These are phyloP conservation scores for Lasiodiplodia gonubiensis DNA, from an alignment of 2,329 filamentous ascomycete species.

Conservation along the genomic window DNA sequence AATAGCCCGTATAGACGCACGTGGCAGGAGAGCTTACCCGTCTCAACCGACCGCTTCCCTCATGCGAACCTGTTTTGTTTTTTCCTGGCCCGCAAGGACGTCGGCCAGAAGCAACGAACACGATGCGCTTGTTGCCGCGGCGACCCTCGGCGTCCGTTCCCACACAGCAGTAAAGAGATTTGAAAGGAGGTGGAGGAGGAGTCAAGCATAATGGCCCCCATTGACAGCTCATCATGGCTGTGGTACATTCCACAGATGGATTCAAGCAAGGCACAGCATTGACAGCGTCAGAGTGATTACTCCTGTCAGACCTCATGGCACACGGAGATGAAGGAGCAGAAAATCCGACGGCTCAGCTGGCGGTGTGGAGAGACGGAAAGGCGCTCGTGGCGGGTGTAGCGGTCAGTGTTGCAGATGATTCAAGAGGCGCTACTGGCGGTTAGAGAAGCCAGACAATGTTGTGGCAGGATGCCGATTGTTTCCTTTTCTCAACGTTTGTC, in stretches of 20 bases:
- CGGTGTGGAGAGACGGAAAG: conserved; percentile 2
- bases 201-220: background rate
- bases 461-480: conserved; percentile 15
- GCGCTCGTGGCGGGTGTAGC: conserved; percentile 22
- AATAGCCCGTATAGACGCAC: background rate
- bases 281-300: background rate
- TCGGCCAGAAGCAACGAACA: background rate
- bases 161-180: background rate
- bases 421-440: conserved; percentile 7
- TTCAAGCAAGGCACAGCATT: conserved; percentile 1
- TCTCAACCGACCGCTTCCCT: background rate
- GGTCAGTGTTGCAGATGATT: conserved; percentile 24
- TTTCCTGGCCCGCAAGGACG: background rate
- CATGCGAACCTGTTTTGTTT: too few relatives aligned
- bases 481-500: conserved; percentile 17
- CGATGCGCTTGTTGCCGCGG: background rate
- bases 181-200: background rate
- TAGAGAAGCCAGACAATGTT: background rate
- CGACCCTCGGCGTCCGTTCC: background rate
- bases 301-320: conserved; percentile 3
- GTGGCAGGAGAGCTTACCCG: background rate
- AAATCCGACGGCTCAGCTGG: conserved; percentile 1
- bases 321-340: conserved; percentile 4
- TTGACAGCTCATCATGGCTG: background rate
- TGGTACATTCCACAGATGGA: background rate